Evolutionary conservation across 139 green algal species (phyloP), one percentile per base, ranked within the genome.

Genomic region (Yamagishiella unicocca): DNA sequence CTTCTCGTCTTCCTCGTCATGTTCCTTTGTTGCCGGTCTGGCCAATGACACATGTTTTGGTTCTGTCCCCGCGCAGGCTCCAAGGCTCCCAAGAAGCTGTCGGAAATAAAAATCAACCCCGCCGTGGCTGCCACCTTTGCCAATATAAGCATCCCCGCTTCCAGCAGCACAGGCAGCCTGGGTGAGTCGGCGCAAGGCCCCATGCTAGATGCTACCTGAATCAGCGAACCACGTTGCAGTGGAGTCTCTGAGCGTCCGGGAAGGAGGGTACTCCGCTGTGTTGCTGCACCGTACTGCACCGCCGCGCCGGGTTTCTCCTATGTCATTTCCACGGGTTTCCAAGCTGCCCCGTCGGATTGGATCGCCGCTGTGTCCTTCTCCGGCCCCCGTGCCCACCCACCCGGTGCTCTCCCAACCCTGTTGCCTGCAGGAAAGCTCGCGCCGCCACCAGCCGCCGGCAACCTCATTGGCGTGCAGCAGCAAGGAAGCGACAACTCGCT

Each of bases 31-130:
- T 21, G 64, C 38, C 50, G 12, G 12, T 17, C 50, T 12, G 17
- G 12, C 12, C 12, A 25, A 58, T 58, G 50, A 58, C 17, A 17
- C 58, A 29, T 22, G 24, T 67, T 6, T 67, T n/a, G 17, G 17
- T 31, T 67, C 6, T 22, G n/a, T n/a, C 58, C 58, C 37, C 58
- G 2, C 9, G 50, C 61, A 88, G 84, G 53, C n/a, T 33, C 46
- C 27, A 78, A 85, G 74, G 40, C 68, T 27, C 90, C 90, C 58
- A 97, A 97, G 87, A 96, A 95, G 89, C 92, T 98, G 35, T 93
- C 88, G 0, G 91, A 98, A 21, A 90, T 97, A 19, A 94, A 93
- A 84, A 94, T 97, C 72, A 94, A 97, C 78, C 93, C 95, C 17
- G 92, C 92, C 27, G 96, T 98, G 43, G 92, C 92, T 9, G 94